Conservation (phyloP, 2,329 filamentous ascomycete species). For the Curvularia sp. region DNA sequence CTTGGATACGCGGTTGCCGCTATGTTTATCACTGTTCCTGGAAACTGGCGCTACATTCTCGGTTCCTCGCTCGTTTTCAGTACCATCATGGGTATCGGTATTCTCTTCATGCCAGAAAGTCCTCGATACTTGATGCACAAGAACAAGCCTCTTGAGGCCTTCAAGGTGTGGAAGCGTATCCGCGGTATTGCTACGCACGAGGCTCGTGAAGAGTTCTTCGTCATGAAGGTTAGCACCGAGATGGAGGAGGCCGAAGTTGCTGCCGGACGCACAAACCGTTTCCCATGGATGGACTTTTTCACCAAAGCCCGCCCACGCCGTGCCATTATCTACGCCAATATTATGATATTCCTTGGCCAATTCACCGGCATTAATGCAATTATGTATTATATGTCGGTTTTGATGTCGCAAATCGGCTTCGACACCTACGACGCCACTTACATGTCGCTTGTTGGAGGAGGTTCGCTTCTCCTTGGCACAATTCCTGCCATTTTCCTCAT, state of each 20-base stretch:
- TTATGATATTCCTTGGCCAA: conserved; percentile 77
- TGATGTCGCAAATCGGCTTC: conserved; percentile 74
- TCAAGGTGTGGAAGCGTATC: conserved; percentile 75
- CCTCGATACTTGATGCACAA: conserved; percentile 76
- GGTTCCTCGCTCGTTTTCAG: conserved; percentile 75
- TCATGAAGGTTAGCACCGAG: conserved; percentile 70
- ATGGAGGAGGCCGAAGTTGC: conserved; percentile 60
- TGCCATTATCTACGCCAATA: conserved; percentile 69
- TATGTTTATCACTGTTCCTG: conserved; percentile 72
- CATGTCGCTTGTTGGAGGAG: conserved; percentile 75
- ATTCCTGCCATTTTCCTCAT: conserved; percentile 74
- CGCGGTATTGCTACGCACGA: conserved; percentile 65
- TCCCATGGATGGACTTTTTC: conserved; percentile 77
- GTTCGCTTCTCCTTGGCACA: conserved; percentile 69
- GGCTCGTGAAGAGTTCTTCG: conserved; percentile 71
- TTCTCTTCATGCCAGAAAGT: conserved; percentile 74
- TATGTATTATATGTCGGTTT: conserved; percentile 59
- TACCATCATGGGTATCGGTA: conserved; percentile 66
- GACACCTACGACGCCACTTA: conserved; percentile 67
- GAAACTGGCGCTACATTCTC: conserved; percentile 77
- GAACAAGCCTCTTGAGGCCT: conserved; percentile 64
- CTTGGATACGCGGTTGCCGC: conserved; percentile 75
- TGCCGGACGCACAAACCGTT: conserved; percentile 63
- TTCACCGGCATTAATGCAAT: conserved; percentile 74
- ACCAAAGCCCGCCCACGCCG: conserved; percentile 67